Conservation (phyloP, 306 rosid species). For the Malus sylvestris region DNA sequence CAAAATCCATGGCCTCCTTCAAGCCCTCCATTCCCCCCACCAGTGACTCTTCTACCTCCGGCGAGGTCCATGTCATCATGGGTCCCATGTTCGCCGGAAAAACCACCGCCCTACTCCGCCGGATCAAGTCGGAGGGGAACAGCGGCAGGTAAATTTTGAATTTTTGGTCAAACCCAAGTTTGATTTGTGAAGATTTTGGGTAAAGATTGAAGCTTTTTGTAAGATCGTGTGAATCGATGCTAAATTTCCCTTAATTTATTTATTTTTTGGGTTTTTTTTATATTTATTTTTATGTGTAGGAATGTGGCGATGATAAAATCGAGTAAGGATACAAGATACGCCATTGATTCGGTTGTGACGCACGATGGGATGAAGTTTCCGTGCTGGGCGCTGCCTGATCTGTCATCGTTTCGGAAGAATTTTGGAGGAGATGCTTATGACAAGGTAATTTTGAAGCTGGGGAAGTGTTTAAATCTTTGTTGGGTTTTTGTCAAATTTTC, state of each 20-base stretch:
- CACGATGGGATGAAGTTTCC: constrained; percentile 80
- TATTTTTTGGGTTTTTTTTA: background rate
- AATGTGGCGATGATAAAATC: constrained; percentile 81
- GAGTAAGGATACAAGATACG: constrained; percentile 73
- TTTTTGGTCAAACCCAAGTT: background rate
- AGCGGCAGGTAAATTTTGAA: constrained; percentile 43
- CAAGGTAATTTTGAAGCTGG: constrained; percentile 31
- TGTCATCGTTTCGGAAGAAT: constrained; percentile 46
- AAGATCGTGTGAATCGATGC: background rate
- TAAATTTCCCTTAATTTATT: background rate
- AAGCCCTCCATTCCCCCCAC: constrained; percentile 18
- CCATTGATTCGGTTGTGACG: constrained; percentile 63
- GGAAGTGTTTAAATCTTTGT: background rate
- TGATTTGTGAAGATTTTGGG: background rate
- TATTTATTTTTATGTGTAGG: constrained; percentile 15
- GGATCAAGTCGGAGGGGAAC: constrained; percentile 56
- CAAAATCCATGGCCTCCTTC: constrained; percentile 40
- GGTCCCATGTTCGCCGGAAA: constrained; percentile 99
- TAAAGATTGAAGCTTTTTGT: background rate
- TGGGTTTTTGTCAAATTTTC: background rate
- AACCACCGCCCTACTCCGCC: constrained; percentile 81
- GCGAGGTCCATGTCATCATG: constrained; percentile 79
- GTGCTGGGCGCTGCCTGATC: constrained; percentile 77
- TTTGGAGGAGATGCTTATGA: constrained; percentile 61
- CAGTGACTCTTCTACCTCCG: constrained; percentile 21